Conservation (phyloP, 2,329 filamentous ascomycete species). For the Rhynchosporium secalis region DNA sequence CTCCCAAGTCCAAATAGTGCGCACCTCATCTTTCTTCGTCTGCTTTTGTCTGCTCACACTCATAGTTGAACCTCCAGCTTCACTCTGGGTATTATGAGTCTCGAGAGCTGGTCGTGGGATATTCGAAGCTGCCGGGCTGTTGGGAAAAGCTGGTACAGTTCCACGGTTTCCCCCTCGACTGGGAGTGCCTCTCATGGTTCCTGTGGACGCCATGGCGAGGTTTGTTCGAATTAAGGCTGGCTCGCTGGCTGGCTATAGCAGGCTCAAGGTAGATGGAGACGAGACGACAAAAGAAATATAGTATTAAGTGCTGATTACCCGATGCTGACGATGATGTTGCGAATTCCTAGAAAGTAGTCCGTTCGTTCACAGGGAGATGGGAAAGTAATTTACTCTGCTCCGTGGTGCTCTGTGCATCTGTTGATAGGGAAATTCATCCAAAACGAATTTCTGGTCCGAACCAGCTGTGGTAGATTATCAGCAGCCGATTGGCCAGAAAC, state of each 20-base stretch:
- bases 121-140: constrained; percentile 62
- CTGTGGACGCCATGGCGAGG: constrained; percentile 34
- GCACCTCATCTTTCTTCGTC: constrained; percentile 96
- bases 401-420: background rate
- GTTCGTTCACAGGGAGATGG: constrained; percentile 5
- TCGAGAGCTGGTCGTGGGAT: constrained; percentile 76
- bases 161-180: constrained; percentile 60
- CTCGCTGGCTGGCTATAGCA: background rate
- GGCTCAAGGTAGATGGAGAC: background rate
- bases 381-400: background rate
- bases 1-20: background rate
- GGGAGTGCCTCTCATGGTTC: constrained; percentile 69
- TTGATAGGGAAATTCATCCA: constrained; percentile 22
- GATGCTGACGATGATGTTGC: constrained; percentile 14
- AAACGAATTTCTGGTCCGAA: background rate
- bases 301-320: constrained; percentile 28
- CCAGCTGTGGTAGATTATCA: background rate
- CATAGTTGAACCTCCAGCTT: constrained; percentile 62
- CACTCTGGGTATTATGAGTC: constrained; percentile 51
- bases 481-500: constrained; percentile 10
- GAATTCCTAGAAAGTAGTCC: background rate
- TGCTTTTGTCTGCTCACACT: constrained; percentile 96
- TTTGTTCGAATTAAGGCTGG: constrained; percentile 5
- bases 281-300: constrained; percentile 18
- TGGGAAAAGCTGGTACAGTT: constrained; percentile 56